phyloP scores from a whole-genome alignment of 208 protist genomes.

The Porcisia hertigi region DNA sequence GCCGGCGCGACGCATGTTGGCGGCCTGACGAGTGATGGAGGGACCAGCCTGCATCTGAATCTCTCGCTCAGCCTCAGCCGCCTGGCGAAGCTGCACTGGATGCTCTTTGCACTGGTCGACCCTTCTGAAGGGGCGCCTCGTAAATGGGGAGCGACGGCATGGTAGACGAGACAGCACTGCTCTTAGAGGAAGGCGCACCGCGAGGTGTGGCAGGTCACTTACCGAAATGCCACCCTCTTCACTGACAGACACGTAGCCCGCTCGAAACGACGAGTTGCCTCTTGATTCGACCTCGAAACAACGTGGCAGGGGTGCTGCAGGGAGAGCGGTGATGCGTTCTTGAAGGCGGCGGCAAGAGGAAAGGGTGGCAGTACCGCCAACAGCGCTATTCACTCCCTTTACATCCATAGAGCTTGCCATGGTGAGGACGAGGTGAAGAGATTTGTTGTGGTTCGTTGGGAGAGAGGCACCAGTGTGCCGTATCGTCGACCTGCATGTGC shows the following conservation, averaged over 20 bases:
- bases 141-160: slow-evolving; percentile 38
- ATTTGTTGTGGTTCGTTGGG: not conserved
- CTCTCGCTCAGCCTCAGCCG: slow-evolving; percentile 23
- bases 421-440: not conserved
- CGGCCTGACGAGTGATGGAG: slow-evolving; percentile 62
- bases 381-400: too few species aligned
- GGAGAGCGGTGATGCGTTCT: slow-evolving; percentile 39
- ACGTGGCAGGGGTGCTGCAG: slow-evolving; percentile 45
- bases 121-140: slow-evolving; percentile 75
- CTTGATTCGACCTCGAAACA: slow-evolving; percentile 33
- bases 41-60: slow-evolving; percentile 7
- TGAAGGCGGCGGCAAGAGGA: slow-evolving; percentile 22
- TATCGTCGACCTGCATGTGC: not conserved
- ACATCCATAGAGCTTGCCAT: not conserved
- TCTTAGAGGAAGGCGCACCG: not conserved
- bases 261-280: not conserved
- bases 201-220: not conserved
- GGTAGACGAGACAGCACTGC: not conserved
- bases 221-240: not conserved
- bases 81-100: slow-evolving; percentile 35
- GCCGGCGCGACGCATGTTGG: slow-evolving; percentile 44
- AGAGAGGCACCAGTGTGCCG: not conserved
- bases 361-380: not conserved
- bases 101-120: slow-evolving; percentile 48
- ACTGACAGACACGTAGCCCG: not conserved